Base-by-base conservation (phyloP, 768 basidiomycete species). In the Scleroderma bovista region DNA sequence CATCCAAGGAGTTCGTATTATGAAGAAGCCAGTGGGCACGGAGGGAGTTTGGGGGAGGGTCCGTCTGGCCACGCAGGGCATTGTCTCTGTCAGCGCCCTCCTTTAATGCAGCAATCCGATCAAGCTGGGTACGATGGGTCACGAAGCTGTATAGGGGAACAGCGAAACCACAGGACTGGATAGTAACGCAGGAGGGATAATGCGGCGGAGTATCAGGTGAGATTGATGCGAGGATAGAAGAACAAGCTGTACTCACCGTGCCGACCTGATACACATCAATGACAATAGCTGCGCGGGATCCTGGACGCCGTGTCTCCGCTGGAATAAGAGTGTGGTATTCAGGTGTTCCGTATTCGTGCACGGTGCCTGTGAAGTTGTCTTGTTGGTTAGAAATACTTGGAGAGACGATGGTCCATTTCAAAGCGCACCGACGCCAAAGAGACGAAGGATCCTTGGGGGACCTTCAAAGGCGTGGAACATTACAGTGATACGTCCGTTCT, bases 101-200 rank as follows among this genome's bases (percentile, higher is more conserved):
- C 38, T 67, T 70, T 56, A 66, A 70, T 6, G 63, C 61, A 17
- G 70, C 67, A 61, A 59, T 68, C 34, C 74, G 66, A 31, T 74
- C 66, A 23, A 83, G 75, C 12, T 71, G 74, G 10, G 71, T 75
- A 17, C 84, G 81, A 47, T 83, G 78, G 24, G 71, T 68, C 47
- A 75, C 68, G 64, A 81, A 86, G 39, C 74, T 70, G 60, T 79
- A 85, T 52, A 77, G 70, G 5, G 85, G 84, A 20, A 87, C 79
- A 5, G 75, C 75, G 52, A 70, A 86, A n/a, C 85, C 83, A 54
- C 84, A 88, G 1, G 83, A 83, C 84, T 86, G 34, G 34, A 48
- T 42, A 51, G 12, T 29, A 4, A n/a, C 17, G 38, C 16, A 34
- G n/a, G n/a, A n/a, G n/a, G 13, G 20, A 19, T 24, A 29, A n/a